A percentile compares a stretch with the other conserved stretches of the same genome.
These are phyloP conservation scores for Xylariaceae sp. DNA, from an alignment of 2,329 filamentous ascomycete genomes.

Conservation along the genomic window DNA sequence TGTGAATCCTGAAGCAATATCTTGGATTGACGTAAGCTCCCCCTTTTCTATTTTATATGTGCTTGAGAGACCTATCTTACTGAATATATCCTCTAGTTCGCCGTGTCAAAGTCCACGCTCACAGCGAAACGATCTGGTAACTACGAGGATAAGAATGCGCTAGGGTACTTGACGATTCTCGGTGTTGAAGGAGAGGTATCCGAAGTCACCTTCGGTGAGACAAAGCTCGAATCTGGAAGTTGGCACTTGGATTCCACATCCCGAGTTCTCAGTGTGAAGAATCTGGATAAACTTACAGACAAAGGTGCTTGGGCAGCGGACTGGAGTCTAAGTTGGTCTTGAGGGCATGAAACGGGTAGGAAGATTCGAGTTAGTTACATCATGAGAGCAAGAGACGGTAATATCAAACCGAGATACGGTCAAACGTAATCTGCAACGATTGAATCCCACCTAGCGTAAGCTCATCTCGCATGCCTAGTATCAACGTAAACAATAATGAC, in stretches of 20 bases:
- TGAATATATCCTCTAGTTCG: constrained; percentile 33
- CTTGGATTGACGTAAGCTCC: constrained; percentile 45
- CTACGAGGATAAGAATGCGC: constrained; percentile 51
- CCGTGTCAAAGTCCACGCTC: constrained; percentile 40
- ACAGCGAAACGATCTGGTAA: constrained; percentile 44
- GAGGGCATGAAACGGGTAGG: not conserved
- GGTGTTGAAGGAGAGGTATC: constrained; percentile 43
- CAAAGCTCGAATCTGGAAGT: constrained; percentile 35
- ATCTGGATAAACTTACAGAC: constrained; percentile 43
- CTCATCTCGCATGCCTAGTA: too few relatives aligned
- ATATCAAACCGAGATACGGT: not conserved
- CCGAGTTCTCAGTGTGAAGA: constrained; percentile 46
- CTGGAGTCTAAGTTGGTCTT: constrained; percentile 54
- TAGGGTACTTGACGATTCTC: constrained; percentile 59
- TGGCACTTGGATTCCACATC: constrained; percentile 46
- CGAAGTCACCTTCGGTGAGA: constrained; percentile 50
- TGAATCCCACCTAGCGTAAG: too few relatives aligned
- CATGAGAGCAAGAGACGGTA: too few relatives aligned
- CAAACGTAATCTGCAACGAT: not conserved
- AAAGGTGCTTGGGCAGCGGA: constrained; percentile 52
- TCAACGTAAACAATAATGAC: not conserved
- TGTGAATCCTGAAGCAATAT: constrained; percentile 48
- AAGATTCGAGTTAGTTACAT: not conserved
- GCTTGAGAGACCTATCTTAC: not conserved
- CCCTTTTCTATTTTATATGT: not conserved